Evolutionary conservation across 1,284 basidiomycete species (phyloP).

Genomic region (Trichosporon coremiiforme): DNA sequence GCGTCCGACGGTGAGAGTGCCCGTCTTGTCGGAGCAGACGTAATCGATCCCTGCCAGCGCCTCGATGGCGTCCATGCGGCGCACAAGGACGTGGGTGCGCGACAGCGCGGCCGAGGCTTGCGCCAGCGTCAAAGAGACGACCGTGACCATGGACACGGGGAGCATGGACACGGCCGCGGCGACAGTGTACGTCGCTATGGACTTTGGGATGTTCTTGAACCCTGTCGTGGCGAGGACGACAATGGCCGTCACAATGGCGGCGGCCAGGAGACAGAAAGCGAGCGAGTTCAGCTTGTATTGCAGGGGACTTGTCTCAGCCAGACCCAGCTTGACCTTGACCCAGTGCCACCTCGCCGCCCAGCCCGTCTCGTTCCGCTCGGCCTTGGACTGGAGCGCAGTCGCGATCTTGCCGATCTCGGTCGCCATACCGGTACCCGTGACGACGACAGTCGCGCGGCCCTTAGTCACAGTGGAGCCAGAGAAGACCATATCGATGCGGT

Average conservation of each 20-base stretch:
- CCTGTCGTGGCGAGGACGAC: constrained; percentile 64
- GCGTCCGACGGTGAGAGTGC: constrained; percentile 64
- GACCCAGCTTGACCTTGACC: constrained; percentile 55
- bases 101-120: constrained; percentile 57
- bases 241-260: constrained; percentile 63
- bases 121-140: constrained; percentile 57
- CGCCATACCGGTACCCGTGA: constrained; percentile 66
- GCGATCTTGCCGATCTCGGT: constrained; percentile 69
- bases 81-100: constrained; percentile 59
- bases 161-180: constrained; percentile 63
- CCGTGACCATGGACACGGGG: constrained; percentile 59
- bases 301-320: constrained; percentile 63
- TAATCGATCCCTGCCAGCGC: constrained; percentile 66
- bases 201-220: constrained; percentile 57
- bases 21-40: constrained; percentile 68
- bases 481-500: constrained; percentile 58
- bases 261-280: constrained; percentile 65
- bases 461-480: constrained; percentile 68
- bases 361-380: constrained; percentile 48
- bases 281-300: constrained; percentile 66
- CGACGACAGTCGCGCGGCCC: constrained; percentile 65
- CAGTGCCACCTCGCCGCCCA: constrained; percentile 53
- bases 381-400: constrained; percentile 57
- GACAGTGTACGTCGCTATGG: constrained; percentile 58
- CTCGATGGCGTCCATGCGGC: constrained; percentile 61